Evolutionary conservation across 331 rosid genomes (phyloP), one percentile per base, ranked within the genome.

Genomic region (Arachis monticola): DNA sequence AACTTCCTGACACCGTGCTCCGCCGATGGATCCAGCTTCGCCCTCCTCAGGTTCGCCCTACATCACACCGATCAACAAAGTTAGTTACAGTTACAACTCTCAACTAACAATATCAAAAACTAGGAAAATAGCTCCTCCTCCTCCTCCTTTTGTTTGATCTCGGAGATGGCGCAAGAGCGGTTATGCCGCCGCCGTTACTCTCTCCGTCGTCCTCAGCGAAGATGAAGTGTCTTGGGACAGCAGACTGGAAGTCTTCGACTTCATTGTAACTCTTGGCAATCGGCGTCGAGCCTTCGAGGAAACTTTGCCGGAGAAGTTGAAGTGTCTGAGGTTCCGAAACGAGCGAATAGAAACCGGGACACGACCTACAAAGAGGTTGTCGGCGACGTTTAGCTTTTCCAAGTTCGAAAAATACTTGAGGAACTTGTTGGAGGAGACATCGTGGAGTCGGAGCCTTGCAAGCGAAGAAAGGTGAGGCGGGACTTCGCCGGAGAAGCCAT

Each of bases 11-110:
- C 87, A 8, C 99, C 98, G 78, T 95, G 99, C 46, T 79, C 85
- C 10, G 99, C 99, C 44, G 85, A 63, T 31, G 98, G 93, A 55
- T 95, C 99, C 55, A 95, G 96, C 81, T 67, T 92, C 31, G 96
- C 97, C 5, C 88, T 85, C 22, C 85, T 93, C 10, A 95, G 71
- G 77, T 95, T 92, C 0, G 88, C 4, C 59, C 59, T 53, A 10
- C 7, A 51, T 12, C 57, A 51, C 22, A 12, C 59, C 30, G 30
- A 53, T 53, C 59, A 6, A 53, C 17, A 51, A 10, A 53, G n/a
- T 53, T 8, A 6, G 59, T 53, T 53, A n/a, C 59, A 53, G 12
- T 5, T 6, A 48, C 55, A 17, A 17, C 22, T 17, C 22, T 17
- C 22, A 17, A 17, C 22, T 17, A 17, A 17, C 22, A 17, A 17